These are phyloP conservation scores for Zygotorulaspora chibaensis DNA, from an alignment of 805 yeast genomes.

Conservation along the genomic window DNA sequence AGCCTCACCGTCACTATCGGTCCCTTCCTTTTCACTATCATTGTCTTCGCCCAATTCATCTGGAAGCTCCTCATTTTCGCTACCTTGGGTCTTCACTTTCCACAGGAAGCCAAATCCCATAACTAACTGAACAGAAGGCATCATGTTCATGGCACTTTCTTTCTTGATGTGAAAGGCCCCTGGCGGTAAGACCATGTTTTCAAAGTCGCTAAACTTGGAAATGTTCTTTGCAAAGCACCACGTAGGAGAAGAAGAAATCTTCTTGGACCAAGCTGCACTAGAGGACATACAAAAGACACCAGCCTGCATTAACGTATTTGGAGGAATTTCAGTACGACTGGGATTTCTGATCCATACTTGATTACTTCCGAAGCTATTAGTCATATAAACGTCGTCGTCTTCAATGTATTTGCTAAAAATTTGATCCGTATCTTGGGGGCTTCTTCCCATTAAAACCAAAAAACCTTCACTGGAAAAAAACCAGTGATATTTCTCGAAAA, in stretches of 20 bases:
- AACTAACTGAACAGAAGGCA: constrained; percentile 78
- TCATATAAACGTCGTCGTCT: constrained; percentile 67
- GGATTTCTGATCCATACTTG: constrained; percentile 82
- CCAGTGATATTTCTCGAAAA: constrained; percentile 96
- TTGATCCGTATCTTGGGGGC: constrained; percentile 71
- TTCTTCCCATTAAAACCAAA: constrained; percentile 82
- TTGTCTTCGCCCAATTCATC: constrained; percentile 6
- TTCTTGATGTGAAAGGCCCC: constrained; percentile 57
- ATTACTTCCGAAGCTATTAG: constrained; percentile 62
- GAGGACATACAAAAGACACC: constrained; percentile 79
- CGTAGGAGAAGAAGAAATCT: constrained; percentile 80
- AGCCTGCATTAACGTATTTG: constrained; percentile 84
- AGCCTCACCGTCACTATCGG: constrained; percentile 2
- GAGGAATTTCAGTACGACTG: constrained; percentile 70
- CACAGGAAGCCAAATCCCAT: constrained; percentile 88
- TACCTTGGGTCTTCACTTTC: constrained; percentile 49
- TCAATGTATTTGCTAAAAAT: constrained; percentile 74
- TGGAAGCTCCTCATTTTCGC: constrained; percentile 9
- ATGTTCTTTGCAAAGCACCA: constrained; percentile 67
- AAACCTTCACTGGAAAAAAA: constrained; percentile 88
- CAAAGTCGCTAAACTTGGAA: constrained; percentile 62
- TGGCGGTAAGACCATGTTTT: constrained; percentile 46
- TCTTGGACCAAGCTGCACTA: constrained; percentile 86
- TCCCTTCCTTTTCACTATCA: constrained; percentile 11
- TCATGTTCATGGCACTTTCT: constrained; percentile 47